Conservation (phyloP, 1,284 basidiomycete genomes). For the Inonotus hispidus region DNA sequence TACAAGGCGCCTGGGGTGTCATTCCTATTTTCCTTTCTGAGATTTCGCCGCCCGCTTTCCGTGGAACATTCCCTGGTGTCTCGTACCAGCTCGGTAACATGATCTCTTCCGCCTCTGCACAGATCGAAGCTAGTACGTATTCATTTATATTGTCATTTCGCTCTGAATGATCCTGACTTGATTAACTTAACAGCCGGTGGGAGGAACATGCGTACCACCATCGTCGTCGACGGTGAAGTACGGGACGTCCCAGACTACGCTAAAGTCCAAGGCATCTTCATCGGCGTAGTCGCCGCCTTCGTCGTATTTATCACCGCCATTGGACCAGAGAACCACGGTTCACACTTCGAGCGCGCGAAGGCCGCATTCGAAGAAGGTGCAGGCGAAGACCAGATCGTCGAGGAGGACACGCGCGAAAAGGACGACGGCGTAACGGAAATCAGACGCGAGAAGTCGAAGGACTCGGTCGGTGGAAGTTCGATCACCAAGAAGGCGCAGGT, state of each 20-base stretch:
- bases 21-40: constrained; percentile 88
- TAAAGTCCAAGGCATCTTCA: constrained; percentile 78
- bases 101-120: constrained; percentile 82
- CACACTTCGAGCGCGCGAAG: constrained; percentile 80
- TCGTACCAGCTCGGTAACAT: constrained; percentile 91
- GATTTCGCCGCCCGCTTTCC: constrained; percentile 88
- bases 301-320: constrained; percentile 62
- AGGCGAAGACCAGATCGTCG: constrained; percentile 38
- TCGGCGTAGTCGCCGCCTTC: constrained; percentile 70
- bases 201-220: constrained; percentile 47
- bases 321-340: constrained; percentile 75
- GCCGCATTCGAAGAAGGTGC: constrained; percentile 75
- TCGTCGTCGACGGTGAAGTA: constrained; percentile 40
- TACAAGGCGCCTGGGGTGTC: constrained; percentile 82
- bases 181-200: constrained; percentile 47
- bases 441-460: background rate
- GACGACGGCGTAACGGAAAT: constrained; percentile 16
- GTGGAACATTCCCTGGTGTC: constrained; percentile 89
- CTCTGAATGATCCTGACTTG: constrained; percentile 11
- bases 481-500: background rate
- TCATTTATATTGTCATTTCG: constrained; percentile 1
- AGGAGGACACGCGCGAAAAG: background rate
- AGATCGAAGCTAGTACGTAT: constrained; percentile 81
- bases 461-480: background rate
- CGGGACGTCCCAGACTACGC: constrained; percentile 74